Conservation (phyloP, 1,284 basidiomycete genomes). For the Marasmius oreades region DNA sequence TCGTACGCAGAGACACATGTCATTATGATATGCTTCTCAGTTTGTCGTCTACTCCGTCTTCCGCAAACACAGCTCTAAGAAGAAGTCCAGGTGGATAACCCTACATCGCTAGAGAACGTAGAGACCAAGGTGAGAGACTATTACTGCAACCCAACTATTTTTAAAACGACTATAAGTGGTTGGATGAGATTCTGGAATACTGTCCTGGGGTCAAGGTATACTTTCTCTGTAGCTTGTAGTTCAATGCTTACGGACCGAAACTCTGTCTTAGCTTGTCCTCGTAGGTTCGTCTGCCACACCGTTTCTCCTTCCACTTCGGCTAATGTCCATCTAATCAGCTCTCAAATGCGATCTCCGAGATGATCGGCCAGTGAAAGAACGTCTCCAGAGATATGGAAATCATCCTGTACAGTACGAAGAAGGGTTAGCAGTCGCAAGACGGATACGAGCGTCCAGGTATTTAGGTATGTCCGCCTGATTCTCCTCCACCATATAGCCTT, state of each 20-base stretch:
- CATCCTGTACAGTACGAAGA: slow-evolving; percentile 87
- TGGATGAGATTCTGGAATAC: slow-evolving; percentile 84
- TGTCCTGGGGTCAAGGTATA: slow-evolving; percentile 91
- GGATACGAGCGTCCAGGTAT: slow-evolving; percentile 90
- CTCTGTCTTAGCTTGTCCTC: slow-evolving; percentile 66
- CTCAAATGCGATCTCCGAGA: slow-evolving; percentile 94
- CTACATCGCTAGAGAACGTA: slow-evolving; percentile 87
- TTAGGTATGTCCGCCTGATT: slow-evolving; percentile 56
- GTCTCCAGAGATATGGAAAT: slow-evolving; percentile 62
- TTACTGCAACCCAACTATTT: slow-evolving; percentile 1
- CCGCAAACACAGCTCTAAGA: not conserved
- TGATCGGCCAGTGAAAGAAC: slow-evolving; percentile 63
- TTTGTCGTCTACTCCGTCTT: slow-evolving; percentile 32
- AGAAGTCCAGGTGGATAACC: slow-evolving; percentile 75
- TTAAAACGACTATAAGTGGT: slow-evolving; percentile 53
- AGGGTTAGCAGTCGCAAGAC: slow-evolving; percentile 81
- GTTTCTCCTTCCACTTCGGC: not conserved
- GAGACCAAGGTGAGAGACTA: slow-evolving; percentile 70
- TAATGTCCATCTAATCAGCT: slow-evolving; percentile 43
- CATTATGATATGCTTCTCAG: slow-evolving; percentile 92
- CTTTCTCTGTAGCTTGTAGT: slow-evolving; percentile 15
- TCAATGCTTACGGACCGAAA: slow-evolving; percentile 6
- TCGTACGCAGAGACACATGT: slow-evolving; percentile 96
- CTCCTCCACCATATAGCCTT: not conserved
- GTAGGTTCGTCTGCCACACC: slow-evolving; percentile 68